Evolutionary conservation across 129 eudicot genomes (phyloP).

Genomic region (Daucus carota): DNA sequence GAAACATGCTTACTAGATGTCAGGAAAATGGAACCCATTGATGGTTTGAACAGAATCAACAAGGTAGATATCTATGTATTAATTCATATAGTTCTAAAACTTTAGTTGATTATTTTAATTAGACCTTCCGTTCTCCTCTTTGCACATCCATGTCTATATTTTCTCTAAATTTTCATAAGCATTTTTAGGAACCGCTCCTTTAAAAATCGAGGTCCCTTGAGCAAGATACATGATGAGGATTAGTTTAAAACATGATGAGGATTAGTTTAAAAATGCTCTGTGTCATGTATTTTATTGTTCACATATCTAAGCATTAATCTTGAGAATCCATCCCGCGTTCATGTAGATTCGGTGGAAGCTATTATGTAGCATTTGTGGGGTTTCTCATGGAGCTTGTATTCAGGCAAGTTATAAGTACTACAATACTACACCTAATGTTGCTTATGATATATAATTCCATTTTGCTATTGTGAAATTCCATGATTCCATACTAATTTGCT

Average conservation of each 20-base stretch:
- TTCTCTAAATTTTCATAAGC: not conserved
- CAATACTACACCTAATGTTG: slow-evolving; percentile 1
- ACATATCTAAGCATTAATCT: not conserved
- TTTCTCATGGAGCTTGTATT: slow-evolving; percentile 95
- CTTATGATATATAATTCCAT: not conserved
- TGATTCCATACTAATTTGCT: not conserved
- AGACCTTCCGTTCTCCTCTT: not conserved
- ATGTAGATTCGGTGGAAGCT: slow-evolving; percentile 92
- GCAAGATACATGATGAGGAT: not conserved
- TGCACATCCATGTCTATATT: not conserved
- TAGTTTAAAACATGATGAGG: not conserved
- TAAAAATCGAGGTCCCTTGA: not conserved
- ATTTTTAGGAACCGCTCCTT: not conserved
- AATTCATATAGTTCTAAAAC: not conserved
- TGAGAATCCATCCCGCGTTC: slow-evolving; percentile 6
- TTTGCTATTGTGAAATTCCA: not conserved
- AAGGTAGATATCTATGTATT: slow-evolving; percentile 41
- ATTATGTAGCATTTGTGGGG: slow-evolving; percentile 86
- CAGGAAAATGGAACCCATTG: slow-evolving; percentile 93
- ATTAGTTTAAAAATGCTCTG: not conserved
- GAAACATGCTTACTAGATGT: slow-evolving; percentile 85
- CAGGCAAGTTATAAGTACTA: slow-evolving; percentile 51
- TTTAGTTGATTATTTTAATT: not conserved
- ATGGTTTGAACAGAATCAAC: slow-evolving; percentile 69
- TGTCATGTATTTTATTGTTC: not conserved